Evolutionary conservation across 2,329 filamentous ascomycete genomes (phyloP), one percentile per base, ranked within the genome.

Genomic region (Mycocentrospora acerina): DNA sequence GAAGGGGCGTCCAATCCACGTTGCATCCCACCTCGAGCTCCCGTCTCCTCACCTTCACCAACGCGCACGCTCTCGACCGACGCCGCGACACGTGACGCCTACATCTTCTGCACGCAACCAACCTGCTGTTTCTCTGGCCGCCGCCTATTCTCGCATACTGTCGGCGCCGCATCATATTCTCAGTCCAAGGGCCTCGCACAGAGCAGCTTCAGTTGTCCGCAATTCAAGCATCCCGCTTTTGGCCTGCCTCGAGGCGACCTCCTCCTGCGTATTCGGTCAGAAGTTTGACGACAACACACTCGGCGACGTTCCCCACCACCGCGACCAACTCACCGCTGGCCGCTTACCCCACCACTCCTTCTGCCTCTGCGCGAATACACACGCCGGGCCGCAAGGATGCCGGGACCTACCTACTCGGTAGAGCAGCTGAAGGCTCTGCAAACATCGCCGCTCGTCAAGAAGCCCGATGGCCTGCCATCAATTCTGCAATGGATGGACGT

Each of bases 401-500:
- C 50, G 44, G 54, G 59, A 18, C 53, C 46, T 27, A 48, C 40
- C 74, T 96, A 96, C 69, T 79, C 86, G 47, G 76, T 80, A 68
- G 87, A 90, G 50, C 79, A 86, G 70, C 76, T 97, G 55, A 74
- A 89, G 58, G 77, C 78, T 66, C 75, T 97, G 59, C 81, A 85
- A 69, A 77, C 85, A 44, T 96, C 91, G 50, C 90, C 90, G 51
- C 76, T 95, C 67, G 90, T 90, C 61, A 74, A 79, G 56, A 94
- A 88, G 70, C 91, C 91, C 31, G 74, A 84, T 48, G 80, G 78
- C 49, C 78, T 96, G 30, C 90, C 90, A 51, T 86, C 89, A 17
- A 80, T 85, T 48, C 89, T 95, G 72, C 88, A 95, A 75, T 97
- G 90, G 90, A 95, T 96, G 89, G 90, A 91, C 86, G 95, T 57